phyloP scores from a whole-genome alignment of 805 yeast genomes.

The Yarrowia porcina region DNA sequence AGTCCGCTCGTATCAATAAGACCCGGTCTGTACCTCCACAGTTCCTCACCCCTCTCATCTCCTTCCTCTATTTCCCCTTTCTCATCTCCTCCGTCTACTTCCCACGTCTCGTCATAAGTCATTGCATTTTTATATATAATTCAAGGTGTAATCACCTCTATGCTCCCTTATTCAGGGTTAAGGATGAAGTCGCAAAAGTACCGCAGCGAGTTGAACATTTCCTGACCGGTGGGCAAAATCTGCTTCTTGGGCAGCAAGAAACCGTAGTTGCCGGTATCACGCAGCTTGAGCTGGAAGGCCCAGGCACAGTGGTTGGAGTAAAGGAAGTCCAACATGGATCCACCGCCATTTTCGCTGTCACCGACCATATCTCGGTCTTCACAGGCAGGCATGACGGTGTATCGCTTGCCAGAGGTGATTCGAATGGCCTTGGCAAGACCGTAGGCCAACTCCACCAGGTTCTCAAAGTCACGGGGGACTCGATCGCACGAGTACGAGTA shows the following conservation, averaged over 20 bases:
- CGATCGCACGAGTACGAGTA: conserved; percentile 76
- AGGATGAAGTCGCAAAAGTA: conserved; percentile 56
- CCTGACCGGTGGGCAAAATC: conserved; percentile 74
- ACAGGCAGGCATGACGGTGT: conserved; percentile 74
- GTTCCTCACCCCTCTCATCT: too few species aligned
- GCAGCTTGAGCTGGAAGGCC: conserved; percentile 78
- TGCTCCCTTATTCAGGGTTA: conserved; percentile 22
- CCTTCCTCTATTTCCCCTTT: too few species aligned
- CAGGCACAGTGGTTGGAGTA: conserved; percentile 76
- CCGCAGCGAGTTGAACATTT: conserved; percentile 61
- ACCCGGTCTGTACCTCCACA: too few species aligned
- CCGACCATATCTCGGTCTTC: conserved; percentile 48
- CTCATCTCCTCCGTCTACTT: background rate
- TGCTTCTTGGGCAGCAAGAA: conserved; percentile 68
- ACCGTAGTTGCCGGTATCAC: conserved; percentile 82
- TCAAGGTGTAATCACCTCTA: background rate
- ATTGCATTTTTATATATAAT: background rate
- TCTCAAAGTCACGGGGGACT: conserved; percentile 75
- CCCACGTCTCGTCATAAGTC: background rate
- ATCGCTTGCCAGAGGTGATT: conserved; percentile 57
- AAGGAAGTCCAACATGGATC: conserved; percentile 79
- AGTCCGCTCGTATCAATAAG: too few species aligned
- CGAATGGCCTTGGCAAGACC: conserved; percentile 76
- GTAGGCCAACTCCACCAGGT: conserved; percentile 73
- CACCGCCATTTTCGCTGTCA: conserved; percentile 73